Percentiles rank a stretch among this genome's conserved stretches.
Evolutionary conservation across 441 rosid species (phyloP).

Genomic region (Jatropha multifida): DNA sequence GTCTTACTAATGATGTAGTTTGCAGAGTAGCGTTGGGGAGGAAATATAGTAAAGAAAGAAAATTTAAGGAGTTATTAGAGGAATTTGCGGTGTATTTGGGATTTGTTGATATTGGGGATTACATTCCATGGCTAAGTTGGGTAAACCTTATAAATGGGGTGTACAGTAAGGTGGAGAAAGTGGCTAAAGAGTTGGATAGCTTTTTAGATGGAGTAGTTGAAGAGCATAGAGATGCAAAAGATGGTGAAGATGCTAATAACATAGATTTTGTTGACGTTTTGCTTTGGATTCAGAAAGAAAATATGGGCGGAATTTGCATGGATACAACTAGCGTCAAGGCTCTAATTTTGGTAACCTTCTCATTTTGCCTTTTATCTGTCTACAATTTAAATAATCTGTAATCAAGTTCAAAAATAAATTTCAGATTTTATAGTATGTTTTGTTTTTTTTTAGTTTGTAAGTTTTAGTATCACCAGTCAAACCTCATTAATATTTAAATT

Average conservation of each 20-base stretch:
- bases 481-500: no score
- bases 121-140: conserved; percentile 55
- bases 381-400: no score
- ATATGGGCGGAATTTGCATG: conserved; percentile 23
- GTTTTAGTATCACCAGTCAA: no score
- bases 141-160: conserved; percentile 41
- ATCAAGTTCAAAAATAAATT: no score
- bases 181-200: conserved; percentile 38
- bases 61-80: conserved; percentile 36
- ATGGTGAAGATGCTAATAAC: not conserved
- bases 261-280: conserved; percentile 41
- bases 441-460: no score
- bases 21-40: conserved; percentile 36
- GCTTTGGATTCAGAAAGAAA: conserved; percentile 34
- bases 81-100: conserved; percentile 44
- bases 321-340: conserved; percentile 13
- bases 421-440: no score
- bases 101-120: conserved; percentile 43
- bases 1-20: conserved; percentile 26
- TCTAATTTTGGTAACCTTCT: conserved; percentile 1
- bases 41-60: conserved; percentile 35
- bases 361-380: no score
- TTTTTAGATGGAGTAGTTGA: conserved; percentile 41
- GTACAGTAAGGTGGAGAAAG: conserved; percentile 35
- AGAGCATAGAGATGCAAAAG: conserved; percentile 9